phyloP scores from a whole-genome alignment of 2,329 filamentous ascomycete genomes.

The Clonostachys sp. region DNA sequence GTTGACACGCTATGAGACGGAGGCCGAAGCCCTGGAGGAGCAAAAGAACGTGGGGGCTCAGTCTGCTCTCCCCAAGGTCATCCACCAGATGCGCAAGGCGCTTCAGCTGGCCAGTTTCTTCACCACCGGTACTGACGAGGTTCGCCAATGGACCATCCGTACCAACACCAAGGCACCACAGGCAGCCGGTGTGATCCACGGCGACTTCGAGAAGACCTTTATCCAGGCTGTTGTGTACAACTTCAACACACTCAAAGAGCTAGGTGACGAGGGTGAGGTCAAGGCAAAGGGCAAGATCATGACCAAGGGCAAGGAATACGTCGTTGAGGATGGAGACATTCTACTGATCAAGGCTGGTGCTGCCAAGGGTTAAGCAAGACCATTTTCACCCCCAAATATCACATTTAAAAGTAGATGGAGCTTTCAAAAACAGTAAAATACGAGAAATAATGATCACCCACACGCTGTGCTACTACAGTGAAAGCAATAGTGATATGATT shows the following conservation, averaged over 20 bases:
- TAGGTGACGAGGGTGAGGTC: slow-evolving; percentile 82
- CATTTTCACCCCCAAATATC: no score
- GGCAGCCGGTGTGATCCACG: slow-evolving; percentile 96
- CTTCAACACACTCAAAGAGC: slow-evolving; percentile 74
- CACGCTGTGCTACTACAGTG: no score
- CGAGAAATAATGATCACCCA: no score
- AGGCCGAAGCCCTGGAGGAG: slow-evolving; percentile 76
- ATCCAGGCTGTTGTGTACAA: slow-evolving; percentile 97
- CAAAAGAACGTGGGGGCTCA: slow-evolving; percentile 84
- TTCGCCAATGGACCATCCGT: slow-evolving; percentile 96
- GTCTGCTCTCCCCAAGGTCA: slow-evolving; percentile 86
- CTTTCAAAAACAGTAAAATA: no score
- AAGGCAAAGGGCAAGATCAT: slow-evolving; percentile 94
- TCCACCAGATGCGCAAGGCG: slow-evolving; percentile 87
- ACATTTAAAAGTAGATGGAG: no score
- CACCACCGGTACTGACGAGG: slow-evolving; percentile 92
- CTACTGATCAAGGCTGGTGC: slow-evolving; percentile 88
- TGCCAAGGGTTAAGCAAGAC: slow-evolving; percentile 57
- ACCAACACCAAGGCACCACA: slow-evolving; percentile 96
- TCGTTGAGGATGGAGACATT: slow-evolving; percentile 77
- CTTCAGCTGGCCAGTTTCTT: slow-evolving; percentile 94
- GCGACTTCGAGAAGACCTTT: slow-evolving; percentile 99
- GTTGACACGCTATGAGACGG: slow-evolving; percentile 72
- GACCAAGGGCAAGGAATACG: slow-evolving; percentile 98
- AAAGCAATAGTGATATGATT: no score